phyloP scores from a whole-genome alignment of 192 early-diverging fungal species.

The Chytriomyces sp. region DNA sequence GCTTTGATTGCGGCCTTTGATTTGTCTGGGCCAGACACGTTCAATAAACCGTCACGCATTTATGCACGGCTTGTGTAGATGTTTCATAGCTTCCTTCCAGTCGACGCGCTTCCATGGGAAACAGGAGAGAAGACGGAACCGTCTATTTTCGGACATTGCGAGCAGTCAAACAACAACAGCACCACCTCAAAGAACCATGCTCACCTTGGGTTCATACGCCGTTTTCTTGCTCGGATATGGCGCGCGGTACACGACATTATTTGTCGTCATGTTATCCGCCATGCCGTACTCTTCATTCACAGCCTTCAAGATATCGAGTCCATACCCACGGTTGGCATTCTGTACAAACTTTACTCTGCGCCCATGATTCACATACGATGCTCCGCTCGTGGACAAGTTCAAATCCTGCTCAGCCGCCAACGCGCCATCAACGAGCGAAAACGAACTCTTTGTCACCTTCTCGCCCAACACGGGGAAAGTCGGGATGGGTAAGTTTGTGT shows the following conservation, averaged over 20 bases:
- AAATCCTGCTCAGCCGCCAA: background rate
- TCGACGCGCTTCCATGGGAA: constrained; percentile 33
- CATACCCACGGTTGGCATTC: constrained; percentile 8
- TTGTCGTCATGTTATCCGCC: constrained; percentile 39
- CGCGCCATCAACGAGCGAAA: constrained; percentile 33
- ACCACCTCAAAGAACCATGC: background rate
- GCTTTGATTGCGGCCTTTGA: constrained; percentile 1
- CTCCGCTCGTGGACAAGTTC: constrained; percentile 24
- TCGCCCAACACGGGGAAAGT: constrained; percentile 48
- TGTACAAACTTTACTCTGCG: constrained; percentile 17
- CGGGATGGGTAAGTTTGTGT: constrained; percentile 35
- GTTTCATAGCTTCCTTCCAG: constrained; percentile 27
- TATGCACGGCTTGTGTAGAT: constrained; percentile 24
- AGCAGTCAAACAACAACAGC: background rate
- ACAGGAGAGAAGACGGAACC: constrained; percentile 30
- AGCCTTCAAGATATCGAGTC: constrained; percentile 20
- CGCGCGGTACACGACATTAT: constrained; percentile 30
- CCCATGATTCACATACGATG: constrained; percentile 33
- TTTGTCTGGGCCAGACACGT: constrained; percentile 16
- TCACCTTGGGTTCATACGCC: constrained; percentile 27
- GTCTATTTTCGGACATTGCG: background rate
- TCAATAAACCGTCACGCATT: constrained; percentile 29
- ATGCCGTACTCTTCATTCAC: constrained; percentile 33
- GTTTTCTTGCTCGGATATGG: background rate
- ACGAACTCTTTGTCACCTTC: constrained; percentile 42